Evolutionary conservation across 371 early-diverging fungal species (phyloP).

Genomic region (Coemansia sp.): DNA sequence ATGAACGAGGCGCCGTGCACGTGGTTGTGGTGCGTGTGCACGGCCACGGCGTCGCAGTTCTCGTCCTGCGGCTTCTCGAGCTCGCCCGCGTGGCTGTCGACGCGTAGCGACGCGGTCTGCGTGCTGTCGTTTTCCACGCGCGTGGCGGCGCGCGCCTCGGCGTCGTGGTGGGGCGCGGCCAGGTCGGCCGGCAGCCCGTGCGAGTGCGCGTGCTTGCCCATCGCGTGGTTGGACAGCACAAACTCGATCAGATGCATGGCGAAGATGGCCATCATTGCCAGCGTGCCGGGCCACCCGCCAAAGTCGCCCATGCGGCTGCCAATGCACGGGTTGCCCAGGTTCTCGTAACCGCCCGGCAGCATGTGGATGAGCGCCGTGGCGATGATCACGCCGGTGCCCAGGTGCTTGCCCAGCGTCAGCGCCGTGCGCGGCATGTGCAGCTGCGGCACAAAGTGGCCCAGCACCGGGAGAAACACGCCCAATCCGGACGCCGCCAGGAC

Average conservation of each 20-base stretch:
- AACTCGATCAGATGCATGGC: slow-evolving; percentile 60
- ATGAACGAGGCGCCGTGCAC: slow-evolving; percentile 57
- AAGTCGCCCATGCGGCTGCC: slow-evolving; percentile 46
- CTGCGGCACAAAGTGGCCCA: slow-evolving; percentile 30
- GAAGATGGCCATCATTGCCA: slow-evolving; percentile 61
- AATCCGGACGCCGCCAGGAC: slow-evolving; percentile 53
- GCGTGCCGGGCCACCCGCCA: slow-evolving; percentile 51
- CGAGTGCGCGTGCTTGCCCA: slow-evolving; percentile 36
- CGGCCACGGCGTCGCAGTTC: slow-evolving; percentile 37
- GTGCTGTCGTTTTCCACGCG: slow-evolving; percentile 6
- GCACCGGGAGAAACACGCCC: slow-evolving; percentile 53
- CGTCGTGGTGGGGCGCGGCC: background rate
- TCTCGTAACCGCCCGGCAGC: slow-evolving; percentile 55
- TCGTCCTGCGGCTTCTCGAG: slow-evolving; percentile 3
- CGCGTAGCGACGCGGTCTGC: slow-evolving; percentile 7
- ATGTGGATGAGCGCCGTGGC: slow-evolving; percentile 80
- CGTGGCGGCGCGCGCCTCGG: background rate
- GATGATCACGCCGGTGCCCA: slow-evolving; percentile 80
- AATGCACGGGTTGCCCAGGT: slow-evolving; percentile 54
- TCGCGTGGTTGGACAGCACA: slow-evolving; percentile 52
- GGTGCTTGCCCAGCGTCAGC: slow-evolving; percentile 56
- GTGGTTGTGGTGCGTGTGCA: slow-evolving; percentile 55
- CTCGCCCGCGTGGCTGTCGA: background rate
- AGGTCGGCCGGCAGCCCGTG: slow-evolving; percentile 23
- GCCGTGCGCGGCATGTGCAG: slow-evolving; percentile 42